Evolutionary conservation across 1,284 basidiomycete genomes (phyloP).

Genomic region (Wallemia ichthyophaga): DNA sequence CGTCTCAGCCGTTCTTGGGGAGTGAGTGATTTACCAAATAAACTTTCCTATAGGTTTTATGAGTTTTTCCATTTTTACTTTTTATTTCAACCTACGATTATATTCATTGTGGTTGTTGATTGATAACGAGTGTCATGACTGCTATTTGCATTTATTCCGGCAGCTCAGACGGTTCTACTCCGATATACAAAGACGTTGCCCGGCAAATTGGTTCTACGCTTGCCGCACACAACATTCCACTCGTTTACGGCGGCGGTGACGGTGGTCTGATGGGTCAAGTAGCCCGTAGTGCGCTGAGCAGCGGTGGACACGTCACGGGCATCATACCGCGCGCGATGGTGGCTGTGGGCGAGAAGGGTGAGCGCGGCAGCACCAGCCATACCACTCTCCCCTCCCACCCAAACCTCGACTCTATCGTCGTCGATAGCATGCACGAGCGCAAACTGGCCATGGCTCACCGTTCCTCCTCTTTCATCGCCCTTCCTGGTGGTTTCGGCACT

Average conservation of each 20-base stretch:
- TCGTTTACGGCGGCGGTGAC: neutral
- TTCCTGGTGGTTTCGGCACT: neutral
- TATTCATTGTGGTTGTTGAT: slow-evolving; percentile 8
- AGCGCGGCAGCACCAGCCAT: neutral
- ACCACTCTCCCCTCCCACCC: too few relatives aligned
- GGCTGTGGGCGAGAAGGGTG: neutral
- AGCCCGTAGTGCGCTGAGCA: neutral
- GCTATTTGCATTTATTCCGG: neutral
- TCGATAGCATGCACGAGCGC: neutral
- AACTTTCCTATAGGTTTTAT: slow-evolving; percentile 40
- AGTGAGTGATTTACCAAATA: slow-evolving; percentile 76
- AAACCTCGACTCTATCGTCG: neutral
- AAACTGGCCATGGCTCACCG: neutral
- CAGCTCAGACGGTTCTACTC: neutral
- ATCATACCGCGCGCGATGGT: neutral
- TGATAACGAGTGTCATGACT: too few relatives aligned
- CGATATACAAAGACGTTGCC: neutral
- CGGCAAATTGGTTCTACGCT: neutral
- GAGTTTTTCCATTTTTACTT: too few relatives aligned
- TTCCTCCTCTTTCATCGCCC: neutral
- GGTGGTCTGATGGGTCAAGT: neutral
- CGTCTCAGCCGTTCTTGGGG: slow-evolving; percentile 86
- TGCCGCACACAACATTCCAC: neutral
- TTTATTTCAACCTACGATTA: slow-evolving; percentile 9
- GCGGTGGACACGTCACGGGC: neutral